Base-by-base conservation (phyloP, 257 asterid genomes). In the Coffea eugenioides region DNA sequence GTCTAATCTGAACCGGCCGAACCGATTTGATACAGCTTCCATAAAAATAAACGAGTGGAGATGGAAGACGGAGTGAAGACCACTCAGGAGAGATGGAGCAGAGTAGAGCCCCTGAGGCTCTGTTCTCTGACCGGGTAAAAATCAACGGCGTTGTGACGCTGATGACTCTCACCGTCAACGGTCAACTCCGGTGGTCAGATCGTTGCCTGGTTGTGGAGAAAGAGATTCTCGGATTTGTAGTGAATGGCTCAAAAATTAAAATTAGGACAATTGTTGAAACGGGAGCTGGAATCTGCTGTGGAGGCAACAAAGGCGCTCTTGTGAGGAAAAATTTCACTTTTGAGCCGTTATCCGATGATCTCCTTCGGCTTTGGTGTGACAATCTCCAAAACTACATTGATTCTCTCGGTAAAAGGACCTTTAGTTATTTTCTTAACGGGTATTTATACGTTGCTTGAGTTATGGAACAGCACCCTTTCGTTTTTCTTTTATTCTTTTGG, bases 191-290 rank as follows among this genome's bases (percentile, higher is more conserved):
- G 52, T 92, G 94, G 92, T 81, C 81, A 2, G 91, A 73, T 59
- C 87, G 84, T 34, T 87, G 87, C 23, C 75, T 94, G 79, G 87
- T 82, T 52, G 71, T 96, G 59, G 97, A 87, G 73, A 88, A 89
- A 79, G 88, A 96, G 75, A 97, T 94, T 67, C 88, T 96, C 77
- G 97, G 98, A 8, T 91, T 94, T 85, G 79, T 91, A 20, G 88
- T 86, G 43, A 92, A 89, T 39, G 95, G 92, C 71, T 76, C 75
- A 61, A 86, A 67, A 77, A 82, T 96, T 79, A 84, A 82, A 61
- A 82, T 96, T 80, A 88, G 90, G 79, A 86, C 94, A 62, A 82
- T 90, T 9, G 84, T 89, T 62, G 90, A 87, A 52, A 76, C 71
- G 25, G 80, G 69, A 41, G 82, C 83, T 57, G 93, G 93, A 81